Evolutionary conservation across 2,329 filamentous ascomycete genomes (phyloP).

Genomic region (Sporothrix pallida): DNA sequence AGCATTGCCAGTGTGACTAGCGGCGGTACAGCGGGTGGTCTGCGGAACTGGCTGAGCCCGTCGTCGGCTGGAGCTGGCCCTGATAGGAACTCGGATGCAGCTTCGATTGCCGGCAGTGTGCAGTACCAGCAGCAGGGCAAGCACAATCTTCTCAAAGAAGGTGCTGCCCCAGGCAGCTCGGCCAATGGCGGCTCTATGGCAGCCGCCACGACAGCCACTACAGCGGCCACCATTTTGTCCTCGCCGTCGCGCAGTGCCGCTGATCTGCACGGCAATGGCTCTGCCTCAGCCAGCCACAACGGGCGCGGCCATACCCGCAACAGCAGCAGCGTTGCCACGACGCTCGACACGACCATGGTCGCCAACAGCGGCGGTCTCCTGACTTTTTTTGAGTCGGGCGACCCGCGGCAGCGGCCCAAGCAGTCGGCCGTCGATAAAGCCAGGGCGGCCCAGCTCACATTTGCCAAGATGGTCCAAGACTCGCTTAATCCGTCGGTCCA

Average conservation of each 20-base stretch:
- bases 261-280: neutral
- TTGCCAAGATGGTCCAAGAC: conserved; percentile 82
- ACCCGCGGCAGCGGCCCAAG: conserved; percentile 52
- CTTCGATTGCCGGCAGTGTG: conserved; percentile 31
- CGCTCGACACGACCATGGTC: conserved; percentile 34
- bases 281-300: conserved; percentile 25
- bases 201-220: conserved; percentile 33
- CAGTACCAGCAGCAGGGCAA: conserved; percentile 38
- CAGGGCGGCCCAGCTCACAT: conserved; percentile 84
- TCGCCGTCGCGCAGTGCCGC: conserved; percentile 17
- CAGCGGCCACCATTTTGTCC: conserved; percentile 32
- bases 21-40: conserved; percentile 24
- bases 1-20: conserved; percentile 8
- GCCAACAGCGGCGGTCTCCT: conserved; percentile 33
- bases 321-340: conserved; percentile 27
- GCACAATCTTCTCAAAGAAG: conserved; percentile 65
- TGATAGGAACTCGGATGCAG: conserved; percentile 40
- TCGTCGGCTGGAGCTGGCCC: neutral
- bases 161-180: conserved; percentile 32
- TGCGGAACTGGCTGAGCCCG: conserved; percentile 35
- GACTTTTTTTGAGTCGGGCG: conserved; percentile 5
- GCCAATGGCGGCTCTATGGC: conserved; percentile 30
- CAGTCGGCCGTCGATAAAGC: conserved; percentile 73
- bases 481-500: conserved; percentile 84
- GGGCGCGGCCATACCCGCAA: conserved; percentile 20